These are phyloP conservation scores for Triticum urartu DNA, from an alignment of 176 grass and related monocot species.

Conservation along the genomic window DNA sequence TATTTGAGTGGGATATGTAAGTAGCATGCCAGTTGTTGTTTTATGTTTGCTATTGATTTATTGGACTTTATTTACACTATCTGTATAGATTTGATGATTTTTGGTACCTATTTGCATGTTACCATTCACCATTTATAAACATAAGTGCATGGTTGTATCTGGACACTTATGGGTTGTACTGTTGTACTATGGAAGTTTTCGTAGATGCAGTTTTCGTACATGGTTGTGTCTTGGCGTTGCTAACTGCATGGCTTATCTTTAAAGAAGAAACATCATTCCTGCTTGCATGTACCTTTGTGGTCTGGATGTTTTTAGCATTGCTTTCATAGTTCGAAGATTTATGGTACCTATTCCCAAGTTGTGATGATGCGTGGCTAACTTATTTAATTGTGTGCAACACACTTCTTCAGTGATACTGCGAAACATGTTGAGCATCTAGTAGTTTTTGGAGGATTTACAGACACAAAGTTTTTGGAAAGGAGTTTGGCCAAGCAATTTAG, in stretches of 20 bases:
- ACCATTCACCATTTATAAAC: background rate
- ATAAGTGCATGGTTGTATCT: conserved; percentile 1
- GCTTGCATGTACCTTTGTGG: background rate
- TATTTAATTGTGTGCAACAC: conserved; percentile 24
- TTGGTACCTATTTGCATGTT: background rate
- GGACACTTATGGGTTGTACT: background rate
- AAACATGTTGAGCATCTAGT: conserved; percentile 69
- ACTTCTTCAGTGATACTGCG: conserved; percentile 57
- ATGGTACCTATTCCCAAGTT: conserved; percentile 10
- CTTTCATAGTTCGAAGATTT: background rate
- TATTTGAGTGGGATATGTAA: conserved; percentile 81
- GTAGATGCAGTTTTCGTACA: background rate
- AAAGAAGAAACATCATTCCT: background rate
- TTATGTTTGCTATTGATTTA: conserved; percentile 21
- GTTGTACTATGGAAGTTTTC: background rate
- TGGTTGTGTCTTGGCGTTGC: background rate
- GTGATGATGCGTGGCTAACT: background rate
- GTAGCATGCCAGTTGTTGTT: conserved; percentile 37
- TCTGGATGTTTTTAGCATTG: background rate
- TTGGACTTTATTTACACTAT: background rate
- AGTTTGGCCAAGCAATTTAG: conserved; percentile 75
- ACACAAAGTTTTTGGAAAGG: conserved; percentile 71
- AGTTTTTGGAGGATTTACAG: conserved; percentile 83
- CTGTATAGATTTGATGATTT: background rate
- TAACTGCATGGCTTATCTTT: background rate